phyloP scores from a whole-genome alignment of 2,329 filamentous ascomycete genomes.

The Fusarium mexicanum region DNA sequence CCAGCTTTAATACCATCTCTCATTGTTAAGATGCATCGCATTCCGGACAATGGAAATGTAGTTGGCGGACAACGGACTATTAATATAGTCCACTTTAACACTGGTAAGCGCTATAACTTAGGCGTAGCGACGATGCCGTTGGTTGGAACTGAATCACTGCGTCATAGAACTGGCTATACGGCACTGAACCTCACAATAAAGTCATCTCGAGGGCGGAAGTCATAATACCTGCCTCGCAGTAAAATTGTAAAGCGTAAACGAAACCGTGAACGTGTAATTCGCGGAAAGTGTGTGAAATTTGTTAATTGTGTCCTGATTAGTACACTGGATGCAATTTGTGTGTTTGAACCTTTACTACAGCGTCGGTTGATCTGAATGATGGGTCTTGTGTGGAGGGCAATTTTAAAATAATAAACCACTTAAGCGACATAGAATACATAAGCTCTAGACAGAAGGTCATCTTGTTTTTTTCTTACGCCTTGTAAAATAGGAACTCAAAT shows the following conservation, averaged over 20 bases:
- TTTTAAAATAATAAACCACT: too few relatives aligned
- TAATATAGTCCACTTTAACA: constrained; percentile 6
- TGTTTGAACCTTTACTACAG: too few relatives aligned
- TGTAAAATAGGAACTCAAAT: background rate
- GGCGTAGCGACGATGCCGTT: background rate
- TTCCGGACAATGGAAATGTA: constrained; percentile 2
- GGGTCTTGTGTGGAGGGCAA: fast-evolving
- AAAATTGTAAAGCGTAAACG: too few relatives aligned
- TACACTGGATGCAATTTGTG: too few relatives aligned
- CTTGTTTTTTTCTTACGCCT: too few relatives aligned
- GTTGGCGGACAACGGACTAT: constrained; percentile 10
- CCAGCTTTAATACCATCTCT: background rate
- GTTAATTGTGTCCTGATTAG: too few relatives aligned
- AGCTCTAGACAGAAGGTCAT: too few relatives aligned
- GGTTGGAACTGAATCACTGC: background rate
- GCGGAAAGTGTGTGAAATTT: fast-evolving
- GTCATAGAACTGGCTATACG: constrained; percentile 5
- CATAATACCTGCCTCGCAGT: too few relatives aligned
- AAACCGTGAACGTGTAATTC: too few relatives aligned
- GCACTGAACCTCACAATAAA: background rate
- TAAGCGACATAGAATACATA: too few relatives aligned
- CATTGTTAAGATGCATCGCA: background rate
- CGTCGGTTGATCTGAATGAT: too few relatives aligned
- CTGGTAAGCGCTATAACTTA: background rate
- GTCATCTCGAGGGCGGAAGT: too few relatives aligned